These are phyloP conservation scores for Entonaema liquescens DNA, from an alignment of 495 filamentous ascomycete species.

Conservation along the genomic window DNA sequence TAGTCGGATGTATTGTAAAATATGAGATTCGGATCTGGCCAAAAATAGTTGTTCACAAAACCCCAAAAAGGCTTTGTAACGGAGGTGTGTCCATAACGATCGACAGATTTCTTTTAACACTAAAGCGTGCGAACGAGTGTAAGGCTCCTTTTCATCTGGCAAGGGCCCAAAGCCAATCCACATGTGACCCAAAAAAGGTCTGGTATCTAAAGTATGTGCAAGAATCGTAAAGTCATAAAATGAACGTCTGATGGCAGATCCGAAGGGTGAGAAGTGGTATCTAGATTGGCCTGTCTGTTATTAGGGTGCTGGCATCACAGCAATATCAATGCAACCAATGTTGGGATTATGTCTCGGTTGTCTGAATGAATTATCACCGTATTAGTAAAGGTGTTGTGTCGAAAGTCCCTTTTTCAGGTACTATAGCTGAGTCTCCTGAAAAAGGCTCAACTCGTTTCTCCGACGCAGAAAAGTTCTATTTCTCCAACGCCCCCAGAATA, in stretches of 20 bases:
- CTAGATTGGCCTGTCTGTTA: slow-evolving; percentile 6
- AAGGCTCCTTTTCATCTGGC: slow-evolving; percentile 30
- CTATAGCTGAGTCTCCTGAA: not conserved
- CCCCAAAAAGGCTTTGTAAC: not conserved
- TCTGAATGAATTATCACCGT: not conserved
- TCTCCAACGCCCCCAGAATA: slow-evolving; percentile 76
- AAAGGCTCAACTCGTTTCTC: slow-evolving; percentile 40
- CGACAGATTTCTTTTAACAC: slow-evolving; percentile 12
- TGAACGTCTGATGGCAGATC: slow-evolving; percentile 20
- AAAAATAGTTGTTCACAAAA: not conserved
- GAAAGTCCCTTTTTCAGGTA: not conserved
- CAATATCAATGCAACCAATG: slow-evolving; percentile 18
- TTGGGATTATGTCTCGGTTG: slow-evolving; percentile 12
- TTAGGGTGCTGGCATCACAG: slow-evolving; percentile 5
- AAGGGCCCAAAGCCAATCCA: slow-evolving; percentile 28
- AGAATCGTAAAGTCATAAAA: slow-evolving; percentile 40
- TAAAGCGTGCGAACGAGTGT: slow-evolving; percentile 24
- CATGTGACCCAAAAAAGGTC: slow-evolving; percentile 34
- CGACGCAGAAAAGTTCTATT: slow-evolving; percentile 78
- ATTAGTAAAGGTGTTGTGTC: slow-evolving; percentile 3
- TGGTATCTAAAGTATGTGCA: slow-evolving; percentile 43
- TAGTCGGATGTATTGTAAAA: slow-evolving; percentile 4
- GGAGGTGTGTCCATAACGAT: slow-evolving; percentile 33
- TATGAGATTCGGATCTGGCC: slow-evolving; percentile 9
- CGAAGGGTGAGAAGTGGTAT: slow-evolving; percentile 23